Base-by-base conservation (phyloP, 805 yeast genomes). In the Grigorovia yakushimaensis region DNA sequence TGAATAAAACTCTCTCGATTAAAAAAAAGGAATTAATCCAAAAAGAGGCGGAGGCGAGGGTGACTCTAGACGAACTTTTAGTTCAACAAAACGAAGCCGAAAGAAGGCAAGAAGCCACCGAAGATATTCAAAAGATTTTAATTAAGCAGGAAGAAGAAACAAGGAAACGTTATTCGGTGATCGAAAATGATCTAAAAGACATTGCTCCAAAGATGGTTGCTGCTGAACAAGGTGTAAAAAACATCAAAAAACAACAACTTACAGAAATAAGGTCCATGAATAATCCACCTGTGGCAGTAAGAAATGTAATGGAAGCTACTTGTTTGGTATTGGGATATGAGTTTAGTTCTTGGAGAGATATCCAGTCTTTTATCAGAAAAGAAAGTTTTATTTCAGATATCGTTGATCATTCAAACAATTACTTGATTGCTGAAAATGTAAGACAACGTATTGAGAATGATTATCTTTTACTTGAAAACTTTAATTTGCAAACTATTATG, bases 21-120 rank as follows among this genome's bases (percentile, higher is more conserved):
- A 84, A 87, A 57, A 74, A 77, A 50, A 53, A 47, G 1, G 67
- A 66, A 20, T 69, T 91, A 27, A 60, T 61, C 19, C 47, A 37
- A 0, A 91, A 88, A 51, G 86, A 84, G 48, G 54, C 63, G 13
- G 85, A 83, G 52, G 95, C 96, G 0, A 74, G 77, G 49, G 65
- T 66, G 22, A 84, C 87, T 73, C 72, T 91, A 39, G 78, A 81
- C 56, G 77, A 70, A 47, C 87, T 91, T 85, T 73, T 91, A 13
- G 65, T 73, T 1, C 94, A 88, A 40, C 98, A 91, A 60, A 88
- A 86, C 58, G 95, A 88, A 55, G 91, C 97, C 0, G 98, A 91
- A 60, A 72, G 96, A 52, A 88, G 84, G 54, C 84, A 84, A 49
- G 95, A 85, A 50, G 88, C 93, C 7, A 86, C 96, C 0, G 67